These are phyloP conservation scores for Picochlorum sp. DNA, from an alignment of 139 green algal species.

Conservation along the genomic window DNA sequence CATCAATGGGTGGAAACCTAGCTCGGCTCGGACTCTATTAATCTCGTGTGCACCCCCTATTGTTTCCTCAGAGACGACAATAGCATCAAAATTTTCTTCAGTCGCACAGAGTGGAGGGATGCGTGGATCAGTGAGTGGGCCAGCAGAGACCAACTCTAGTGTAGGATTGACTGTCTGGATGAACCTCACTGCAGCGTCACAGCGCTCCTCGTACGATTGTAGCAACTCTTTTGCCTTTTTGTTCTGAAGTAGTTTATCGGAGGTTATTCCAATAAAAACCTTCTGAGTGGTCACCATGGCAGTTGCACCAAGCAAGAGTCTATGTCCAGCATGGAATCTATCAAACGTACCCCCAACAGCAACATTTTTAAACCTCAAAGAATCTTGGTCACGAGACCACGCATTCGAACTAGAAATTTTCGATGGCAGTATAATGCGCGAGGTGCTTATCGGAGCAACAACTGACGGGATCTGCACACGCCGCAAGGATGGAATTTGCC, in stretches of 20 bases:
- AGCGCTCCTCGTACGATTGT: conserved; percentile 52
- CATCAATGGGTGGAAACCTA: conserved; percentile 48
- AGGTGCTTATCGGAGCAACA: too few relatives aligned
- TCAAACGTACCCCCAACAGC: conserved; percentile 91
- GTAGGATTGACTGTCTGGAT: conserved; percentile 42
- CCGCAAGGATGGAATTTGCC: too few relatives aligned
- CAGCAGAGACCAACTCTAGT: conserved; percentile 31
- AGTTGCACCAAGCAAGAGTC: conserved; percentile 72
- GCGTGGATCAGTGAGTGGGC: conserved; percentile 58
- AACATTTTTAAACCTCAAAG: conserved; percentile 49
- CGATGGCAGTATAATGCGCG: too few relatives aligned
- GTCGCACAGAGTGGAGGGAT: conserved; percentile 65
- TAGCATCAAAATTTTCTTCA: conserved; percentile 54
- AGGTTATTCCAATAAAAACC: conserved; percentile 74
- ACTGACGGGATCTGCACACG: too few relatives aligned
- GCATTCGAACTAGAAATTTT: too few relatives aligned
- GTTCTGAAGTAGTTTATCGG: conserved; percentile 59
- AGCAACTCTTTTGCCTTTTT: conserved; percentile 68
- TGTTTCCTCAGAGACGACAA: conserved; percentile 86
- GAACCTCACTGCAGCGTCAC: conserved; percentile 42
- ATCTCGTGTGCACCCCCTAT: conserved; percentile 58
- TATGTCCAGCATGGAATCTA: conserved; percentile 82
- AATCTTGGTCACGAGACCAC: background rate
- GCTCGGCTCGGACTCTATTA: conserved; percentile 40
- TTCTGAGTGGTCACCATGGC: conserved; percentile 40